A percentile compares a stretch with the other conserved stretches of the same genome.
Conservation (phyloP, 2,329 filamentous ascomycete species). For the Niveomyces coronatus region DNA sequence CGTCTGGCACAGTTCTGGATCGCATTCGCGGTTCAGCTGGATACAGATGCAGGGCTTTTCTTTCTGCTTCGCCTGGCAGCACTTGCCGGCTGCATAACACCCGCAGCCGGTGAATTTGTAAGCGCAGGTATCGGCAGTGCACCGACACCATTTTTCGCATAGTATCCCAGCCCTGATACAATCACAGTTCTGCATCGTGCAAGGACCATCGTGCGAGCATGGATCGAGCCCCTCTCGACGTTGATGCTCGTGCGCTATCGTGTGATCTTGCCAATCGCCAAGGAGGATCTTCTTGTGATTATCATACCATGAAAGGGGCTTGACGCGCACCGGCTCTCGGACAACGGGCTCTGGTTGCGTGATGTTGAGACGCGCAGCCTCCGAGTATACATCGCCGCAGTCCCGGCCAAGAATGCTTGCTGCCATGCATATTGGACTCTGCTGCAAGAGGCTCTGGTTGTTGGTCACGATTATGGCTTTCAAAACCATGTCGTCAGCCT, state of each 20-base stretch:
- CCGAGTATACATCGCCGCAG: slow-evolving; percentile 40
- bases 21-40: slow-evolving; percentile 67
- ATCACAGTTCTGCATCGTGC: slow-evolving; percentile 47
- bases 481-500: slow-evolving; percentile 38
- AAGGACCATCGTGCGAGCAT: slow-evolving; percentile 61
- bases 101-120: slow-evolving; percentile 57
- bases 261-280: slow-evolving; percentile 46
- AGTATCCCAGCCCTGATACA: slow-evolving; percentile 52
- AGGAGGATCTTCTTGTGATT: slow-evolving; percentile 43
- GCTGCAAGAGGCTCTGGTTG: slow-evolving; percentile 29
- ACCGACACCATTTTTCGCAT: slow-evolving; percentile 65
- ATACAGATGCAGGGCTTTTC: slow-evolving; percentile 59
- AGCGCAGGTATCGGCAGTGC: slow-evolving; percentile 46
- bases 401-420: slow-evolving; percentile 39
- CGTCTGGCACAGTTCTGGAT: slow-evolving; percentile 60
- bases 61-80: slow-evolving; percentile 45
- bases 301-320: slow-evolving; percentile 44
- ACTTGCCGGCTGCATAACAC: slow-evolving; percentile 51
- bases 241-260: slow-evolving; percentile 44
- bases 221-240: slow-evolving; percentile 49
- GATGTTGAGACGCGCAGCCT: slow-evolving; percentile 18
- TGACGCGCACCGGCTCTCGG: slow-evolving; percentile 27
- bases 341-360: slow-evolving; percentile 16
- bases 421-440: slow-evolving; percentile 37
- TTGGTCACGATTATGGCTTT: slow-evolving; percentile 35